Percentiles rank a stretch among this genome's conserved stretches.
These are phyloP conservation scores for Lyophyllum atratum DNA, from an alignment of 768 basidiomycete species.

Conservation along the genomic window DNA sequence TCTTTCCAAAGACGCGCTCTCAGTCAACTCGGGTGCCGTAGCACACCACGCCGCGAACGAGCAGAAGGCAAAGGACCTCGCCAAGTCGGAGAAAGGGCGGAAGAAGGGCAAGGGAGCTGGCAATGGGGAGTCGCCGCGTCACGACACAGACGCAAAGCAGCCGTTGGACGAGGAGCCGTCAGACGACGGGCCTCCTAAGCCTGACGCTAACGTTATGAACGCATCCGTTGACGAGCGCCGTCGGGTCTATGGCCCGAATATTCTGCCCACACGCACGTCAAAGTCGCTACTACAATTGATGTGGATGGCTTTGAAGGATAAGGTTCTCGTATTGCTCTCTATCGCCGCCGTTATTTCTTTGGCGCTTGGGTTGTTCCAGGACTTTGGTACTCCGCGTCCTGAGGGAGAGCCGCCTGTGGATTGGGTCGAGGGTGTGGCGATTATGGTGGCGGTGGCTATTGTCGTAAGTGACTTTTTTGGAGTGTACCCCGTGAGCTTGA, in stretches of 20 bases:
- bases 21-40: constrained; percentile 14
- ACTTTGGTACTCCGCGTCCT: constrained; percentile 71
- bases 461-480: constrained; percentile 49
- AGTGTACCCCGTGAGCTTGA: background rate
- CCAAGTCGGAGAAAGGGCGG: constrained; percentile 17
- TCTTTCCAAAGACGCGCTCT: constrained; percentile 27
- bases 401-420: constrained; percentile 78
- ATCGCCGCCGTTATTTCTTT: constrained; percentile 93
- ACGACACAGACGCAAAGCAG: constrained; percentile 25
- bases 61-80: constrained; percentile 12
- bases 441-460: constrained; percentile 73
- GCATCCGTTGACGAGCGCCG: constrained; percentile 62
- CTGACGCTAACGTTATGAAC: constrained; percentile 20
- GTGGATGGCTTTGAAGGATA: constrained; percentile 88
- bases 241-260: constrained; percentile 74
- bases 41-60: constrained; percentile 10
- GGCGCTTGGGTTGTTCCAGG: constrained; percentile 92
- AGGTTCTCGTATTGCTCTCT: constrained; percentile 86
- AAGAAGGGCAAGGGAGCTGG: constrained; percentile 24
- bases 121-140: constrained; percentile 25
- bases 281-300: constrained; percentile 77
- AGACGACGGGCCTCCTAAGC: constrained; percentile 29
- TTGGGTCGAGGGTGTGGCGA: constrained; percentile 95
- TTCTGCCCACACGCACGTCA: constrained; percentile 66
- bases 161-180: constrained; percentile 30